Percentiles rank a stretch among this genome's conserved stretches.
Evolutionary conservation across 2,329 filamentous ascomycete species (phyloP).

Genomic region (Sporothrix luriei): DNA sequence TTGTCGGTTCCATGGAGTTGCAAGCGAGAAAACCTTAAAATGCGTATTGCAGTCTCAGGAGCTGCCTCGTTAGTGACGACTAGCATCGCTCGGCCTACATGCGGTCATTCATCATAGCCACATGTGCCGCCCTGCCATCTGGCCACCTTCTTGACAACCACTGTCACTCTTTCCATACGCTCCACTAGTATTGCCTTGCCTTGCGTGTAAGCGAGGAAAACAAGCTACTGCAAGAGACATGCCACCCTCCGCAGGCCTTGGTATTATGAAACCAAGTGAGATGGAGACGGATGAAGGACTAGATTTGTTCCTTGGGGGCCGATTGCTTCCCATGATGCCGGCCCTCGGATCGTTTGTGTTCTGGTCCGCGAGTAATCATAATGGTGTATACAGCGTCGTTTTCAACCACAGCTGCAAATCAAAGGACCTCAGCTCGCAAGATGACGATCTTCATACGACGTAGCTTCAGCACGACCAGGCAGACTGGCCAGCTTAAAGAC

Average conservation of each 20-base stretch:
- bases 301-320: not conserved
- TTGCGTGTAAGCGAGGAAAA: not conserved
- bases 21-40: no score
- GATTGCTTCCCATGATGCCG: not conserved
- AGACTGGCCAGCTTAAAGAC: not conserved
- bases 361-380: not conserved
- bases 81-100: no score
- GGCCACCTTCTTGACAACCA: not conserved
- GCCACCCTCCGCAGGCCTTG: constrained; percentile 24
- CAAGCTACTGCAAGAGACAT: not conserved
- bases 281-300: not conserved
- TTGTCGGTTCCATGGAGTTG: not conserved
- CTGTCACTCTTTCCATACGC: not conserved
- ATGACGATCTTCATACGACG: constrained; percentile 1
- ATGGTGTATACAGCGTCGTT: not conserved
- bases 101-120: no score
- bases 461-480: not conserved
- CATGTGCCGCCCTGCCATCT: constrained; percentile 1
- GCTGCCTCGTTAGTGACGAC: no score
- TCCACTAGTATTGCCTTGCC: not conserved
- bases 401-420: not conserved
- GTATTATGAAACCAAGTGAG: constrained; percentile 8
- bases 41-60: no score
- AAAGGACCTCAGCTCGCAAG: not conserved
- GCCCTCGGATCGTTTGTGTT: not conserved